Evolutionary conservation across 225 moss, liverwort and hornwort genomes (phyloP).

Genomic region (Anthoceros angustus): DNA sequence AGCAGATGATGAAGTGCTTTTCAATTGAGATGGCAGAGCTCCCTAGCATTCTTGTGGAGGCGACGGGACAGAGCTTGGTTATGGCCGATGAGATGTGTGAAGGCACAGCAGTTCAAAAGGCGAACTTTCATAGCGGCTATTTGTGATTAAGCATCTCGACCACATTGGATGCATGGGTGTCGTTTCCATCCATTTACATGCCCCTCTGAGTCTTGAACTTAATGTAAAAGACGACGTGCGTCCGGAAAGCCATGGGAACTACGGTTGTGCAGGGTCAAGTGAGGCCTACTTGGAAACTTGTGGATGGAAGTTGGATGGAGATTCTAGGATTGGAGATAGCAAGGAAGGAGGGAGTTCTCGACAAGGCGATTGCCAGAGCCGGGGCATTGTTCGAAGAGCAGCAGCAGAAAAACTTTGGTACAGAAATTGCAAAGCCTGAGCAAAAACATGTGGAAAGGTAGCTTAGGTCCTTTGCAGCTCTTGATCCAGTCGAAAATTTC

Average conservation of each 20-base stretch:
- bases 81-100: slow-evolving; percentile 95
- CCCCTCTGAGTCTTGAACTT: slow-evolving; percentile 68
- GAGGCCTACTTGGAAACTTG: slow-evolving; percentile 74
- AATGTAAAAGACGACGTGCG: slow-evolving; percentile 49
- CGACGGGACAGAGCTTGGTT: slow-evolving; percentile 61
- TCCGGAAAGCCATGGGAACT: slow-evolving; percentile 82
- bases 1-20: slow-evolving; percentile 83
- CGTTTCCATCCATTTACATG: slow-evolving; percentile 90
- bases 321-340: slow-evolving; percentile 91
- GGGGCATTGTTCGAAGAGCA: slow-evolving; percentile 17
- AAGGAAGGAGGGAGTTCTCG: slow-evolving; percentile 78
- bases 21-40: slow-evolving; percentile 99
- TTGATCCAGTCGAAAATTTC: no score
- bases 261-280: slow-evolving; percentile 34
- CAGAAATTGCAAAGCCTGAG: not conserved
- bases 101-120: slow-evolving; percentile 91
- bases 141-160: slow-evolving; percentile 83
- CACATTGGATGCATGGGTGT: slow-evolving; percentile 65
- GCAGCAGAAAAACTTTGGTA: not conserved
- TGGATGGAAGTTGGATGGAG: slow-evolving; percentile 83
- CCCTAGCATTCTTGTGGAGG: slow-evolving; percentile 62
- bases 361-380: slow-evolving; percentile 52
- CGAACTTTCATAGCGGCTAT: slow-evolving; percentile 84
- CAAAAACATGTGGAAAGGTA: no score
- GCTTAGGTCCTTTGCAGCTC: no score